These are phyloP conservation scores for Russula sp. DNA, from an alignment of 768 basidiomycete species.

Conservation along the genomic window DNA sequence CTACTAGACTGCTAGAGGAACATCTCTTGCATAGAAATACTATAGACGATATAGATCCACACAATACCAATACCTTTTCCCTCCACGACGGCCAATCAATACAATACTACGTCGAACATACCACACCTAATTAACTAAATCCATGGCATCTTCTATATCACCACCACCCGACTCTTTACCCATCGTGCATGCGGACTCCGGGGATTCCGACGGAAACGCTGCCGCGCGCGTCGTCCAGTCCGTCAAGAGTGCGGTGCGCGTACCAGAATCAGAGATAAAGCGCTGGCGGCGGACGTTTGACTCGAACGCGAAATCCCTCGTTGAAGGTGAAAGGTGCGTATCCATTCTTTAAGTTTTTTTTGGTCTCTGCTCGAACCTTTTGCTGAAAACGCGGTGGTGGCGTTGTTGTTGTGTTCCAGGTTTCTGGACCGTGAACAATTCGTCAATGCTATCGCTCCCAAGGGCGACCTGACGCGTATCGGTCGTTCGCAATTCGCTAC, in stretches of 20 bases:
- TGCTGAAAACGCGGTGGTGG: neutral
- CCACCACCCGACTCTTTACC: slow-evolving; percentile 37
- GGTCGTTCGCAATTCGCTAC: slow-evolving; percentile 85
- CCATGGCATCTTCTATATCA: slow-evolving; percentile 18
- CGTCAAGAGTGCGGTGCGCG: slow-evolving; percentile 64
- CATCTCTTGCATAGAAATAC: slow-evolving; percentile 15
- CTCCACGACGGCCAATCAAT: neutral
- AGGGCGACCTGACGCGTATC: slow-evolving; percentile 80
- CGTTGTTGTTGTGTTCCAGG: slow-evolving; percentile 47
- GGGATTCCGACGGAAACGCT: slow-evolving; percentile 47
- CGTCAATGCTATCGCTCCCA: slow-evolving; percentile 92
- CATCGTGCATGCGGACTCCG: slow-evolving; percentile 55
- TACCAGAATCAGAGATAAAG: slow-evolving; percentile 79
- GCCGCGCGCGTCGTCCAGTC: slow-evolving; percentile 48
- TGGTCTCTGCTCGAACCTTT: neutral
- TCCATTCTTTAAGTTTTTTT: neutral
- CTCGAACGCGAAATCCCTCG: slow-evolving; percentile 64
- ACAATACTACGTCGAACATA: slow-evolving; percentile 16
- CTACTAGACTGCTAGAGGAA: slow-evolving; percentile 2
- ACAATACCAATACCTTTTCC: slow-evolving; percentile 4
- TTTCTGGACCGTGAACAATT: slow-evolving; percentile 86
- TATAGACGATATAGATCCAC: slow-evolving; percentile 19
- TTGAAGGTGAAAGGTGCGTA: slow-evolving; percentile 79
- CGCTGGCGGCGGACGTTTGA: slow-evolving; percentile 91
- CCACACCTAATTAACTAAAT: slow-evolving; percentile 24